A percentile compares a stretch with the other conserved stretches of the same genome.
Conservation (phyloP, 164 flowering plant genomes). For the Litsea cubeba region DNA sequence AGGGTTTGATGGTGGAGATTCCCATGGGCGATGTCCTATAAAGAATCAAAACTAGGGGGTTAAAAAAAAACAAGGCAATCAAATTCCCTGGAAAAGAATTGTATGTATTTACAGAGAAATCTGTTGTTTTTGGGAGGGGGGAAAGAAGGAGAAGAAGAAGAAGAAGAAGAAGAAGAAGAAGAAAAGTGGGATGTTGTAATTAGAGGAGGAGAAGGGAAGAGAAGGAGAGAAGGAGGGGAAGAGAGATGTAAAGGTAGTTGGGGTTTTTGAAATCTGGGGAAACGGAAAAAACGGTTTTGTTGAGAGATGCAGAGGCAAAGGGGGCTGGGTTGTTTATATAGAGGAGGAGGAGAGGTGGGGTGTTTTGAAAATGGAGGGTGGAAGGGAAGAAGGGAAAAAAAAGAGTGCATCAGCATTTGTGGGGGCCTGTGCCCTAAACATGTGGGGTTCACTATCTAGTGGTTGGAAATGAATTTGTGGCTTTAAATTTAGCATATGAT, state of each 20-base stretch:
- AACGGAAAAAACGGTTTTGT: too few species aligned
- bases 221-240: neutral
- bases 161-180: neutral
- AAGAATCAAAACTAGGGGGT: neutral
- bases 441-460: too few species aligned
- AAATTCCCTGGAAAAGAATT: neutral
- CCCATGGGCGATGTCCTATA: conserved; percentile 29
- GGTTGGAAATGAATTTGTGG: too few species aligned
- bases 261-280: too few species aligned
- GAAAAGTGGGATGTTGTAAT: neutral
- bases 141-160: neutral
- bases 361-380: too few species aligned
- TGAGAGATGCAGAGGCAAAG: too few species aligned
- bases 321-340: too few species aligned
- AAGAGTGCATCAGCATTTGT: too few species aligned
- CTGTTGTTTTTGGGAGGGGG: neutral
- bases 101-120: neutral
- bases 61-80: neutral
- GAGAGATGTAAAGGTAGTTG: neutral
- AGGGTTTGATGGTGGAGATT: conserved; percentile 54
- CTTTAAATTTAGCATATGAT: too few species aligned
- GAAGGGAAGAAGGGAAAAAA: too few species aligned
- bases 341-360: too few species aligned
- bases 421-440: too few species aligned
- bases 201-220: neutral